A percentile compares a stretch with the other conserved stretches of the same genome.
Conservation (phyloP, 108 stramenopile genomes). For the Cylindrotheca fusiformis region DNA sequence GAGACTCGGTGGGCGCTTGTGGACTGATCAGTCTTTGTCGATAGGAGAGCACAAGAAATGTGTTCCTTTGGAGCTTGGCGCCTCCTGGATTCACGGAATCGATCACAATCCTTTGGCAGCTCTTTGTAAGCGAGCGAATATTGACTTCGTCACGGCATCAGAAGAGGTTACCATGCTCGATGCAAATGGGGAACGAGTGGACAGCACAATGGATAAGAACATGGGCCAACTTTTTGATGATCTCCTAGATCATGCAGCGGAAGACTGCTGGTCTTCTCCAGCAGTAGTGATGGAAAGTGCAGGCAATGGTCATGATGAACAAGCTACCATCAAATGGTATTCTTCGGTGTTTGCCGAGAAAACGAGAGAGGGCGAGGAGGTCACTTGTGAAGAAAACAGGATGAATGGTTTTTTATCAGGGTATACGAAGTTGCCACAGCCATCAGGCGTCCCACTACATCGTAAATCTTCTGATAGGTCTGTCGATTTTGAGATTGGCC, state of each 20-base stretch:
- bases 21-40: conserved; percentile 31
- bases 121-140: conserved; percentile 31
- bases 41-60: conserved; percentile 1
- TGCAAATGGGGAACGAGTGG: conserved; percentile 14
- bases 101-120: conserved; percentile 59
- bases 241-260: conserved; percentile 51
- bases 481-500: conserved; percentile 45
- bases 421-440: background rate
- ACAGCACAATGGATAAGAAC: conserved; percentile 35
- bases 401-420: too few species aligned
- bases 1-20: conserved; percentile 49
- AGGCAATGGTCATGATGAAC: background rate
- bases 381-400: too few species aligned
- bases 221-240: conserved; percentile 54
- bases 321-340: conserved; percentile 46
- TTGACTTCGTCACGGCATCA: conserved; percentile 42
- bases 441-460: conserved; percentile 29
- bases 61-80: conserved; percentile 48
- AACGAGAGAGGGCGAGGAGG: background rate
- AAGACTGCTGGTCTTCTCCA: conserved; percentile 38
- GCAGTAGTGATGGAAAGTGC: conserved; percentile 3
- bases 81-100: conserved; percentile 77
- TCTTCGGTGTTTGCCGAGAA: conserved; percentile 18
- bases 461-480: conserved; percentile 51
- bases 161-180: conserved; percentile 58